Evolutionary conservation across 2,329 filamentous ascomycete genomes (phyloP).

Genomic region (Fusarium cicatricum): DNA sequence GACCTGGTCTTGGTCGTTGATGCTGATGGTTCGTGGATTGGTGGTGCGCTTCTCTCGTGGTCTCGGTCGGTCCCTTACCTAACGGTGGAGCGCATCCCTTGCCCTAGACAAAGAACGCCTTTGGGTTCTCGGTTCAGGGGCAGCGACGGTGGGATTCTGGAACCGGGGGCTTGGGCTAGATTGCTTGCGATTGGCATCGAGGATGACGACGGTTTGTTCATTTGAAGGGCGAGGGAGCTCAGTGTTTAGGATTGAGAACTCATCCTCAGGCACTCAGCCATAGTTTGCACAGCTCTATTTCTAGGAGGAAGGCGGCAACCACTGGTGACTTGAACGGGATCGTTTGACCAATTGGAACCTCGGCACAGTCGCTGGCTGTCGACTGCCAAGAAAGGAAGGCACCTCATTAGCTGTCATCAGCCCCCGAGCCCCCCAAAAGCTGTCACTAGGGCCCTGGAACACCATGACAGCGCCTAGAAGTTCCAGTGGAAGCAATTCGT

Average conservation of each 20-base stretch:
- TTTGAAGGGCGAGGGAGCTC: too few relatives aligned
- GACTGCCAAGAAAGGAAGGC: background rate
- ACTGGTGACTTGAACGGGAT: too few relatives aligned
- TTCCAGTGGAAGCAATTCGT: constrained; percentile 18
- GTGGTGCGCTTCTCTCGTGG: background rate
- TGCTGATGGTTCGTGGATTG: background rate
- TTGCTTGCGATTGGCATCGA: constrained; percentile 18
- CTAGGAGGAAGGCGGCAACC: constrained; percentile 9
- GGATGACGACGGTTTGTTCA: constrained; percentile 19
- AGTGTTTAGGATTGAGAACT: too few relatives aligned
- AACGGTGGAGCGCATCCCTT: constrained; percentile 18
- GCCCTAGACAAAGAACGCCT: constrained; percentile 3
- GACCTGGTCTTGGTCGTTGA: background rate
- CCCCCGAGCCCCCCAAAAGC: background rate
- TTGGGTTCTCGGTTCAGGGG: constrained; percentile 12
- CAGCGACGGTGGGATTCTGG: constrained; percentile 15
- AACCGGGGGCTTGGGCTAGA: constrained; percentile 2
- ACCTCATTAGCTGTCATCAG: background rate
- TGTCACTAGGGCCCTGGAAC: background rate
- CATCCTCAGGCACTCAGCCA: background rate
- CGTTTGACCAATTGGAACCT: background rate
- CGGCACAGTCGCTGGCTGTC: background rate
- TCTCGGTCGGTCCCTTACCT: constrained; percentile 5
- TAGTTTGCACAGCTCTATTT: background rate
- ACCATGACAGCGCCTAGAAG: constrained; percentile 27